These are phyloP conservation scores for Pythium aristosporum DNA, from an alignment of 352 stramenopile species.

Conservation along the genomic window DNA sequence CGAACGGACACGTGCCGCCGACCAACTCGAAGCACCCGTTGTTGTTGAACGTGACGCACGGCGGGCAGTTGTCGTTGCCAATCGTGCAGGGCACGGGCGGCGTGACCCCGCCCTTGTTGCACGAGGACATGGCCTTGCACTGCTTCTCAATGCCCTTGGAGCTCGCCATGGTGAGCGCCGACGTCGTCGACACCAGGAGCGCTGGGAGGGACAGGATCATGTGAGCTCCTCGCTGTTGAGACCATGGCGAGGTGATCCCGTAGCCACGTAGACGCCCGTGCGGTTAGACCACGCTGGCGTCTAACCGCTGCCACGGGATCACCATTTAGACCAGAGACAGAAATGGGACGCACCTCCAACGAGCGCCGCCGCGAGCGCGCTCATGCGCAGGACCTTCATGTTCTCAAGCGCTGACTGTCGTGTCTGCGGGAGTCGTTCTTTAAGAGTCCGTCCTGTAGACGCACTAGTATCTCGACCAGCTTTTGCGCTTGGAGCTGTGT, in stretches of 20 bases:
- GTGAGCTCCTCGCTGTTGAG: constrained; percentile 2
- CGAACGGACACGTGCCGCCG: constrained; percentile 29
- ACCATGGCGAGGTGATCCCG: not conserved
- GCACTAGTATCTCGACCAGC: not conserved
- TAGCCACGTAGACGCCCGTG: not conserved
- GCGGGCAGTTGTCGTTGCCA: constrained; percentile 28
- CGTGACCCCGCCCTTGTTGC: constrained; percentile 28
- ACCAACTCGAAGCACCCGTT: constrained; percentile 30
- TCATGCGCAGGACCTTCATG: constrained; percentile 21
- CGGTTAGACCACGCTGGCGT: not conserved
- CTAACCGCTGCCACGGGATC: not conserved
- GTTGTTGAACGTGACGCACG: constrained; percentile 36
- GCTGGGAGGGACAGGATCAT: not conserved
- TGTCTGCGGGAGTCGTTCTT: not conserved
- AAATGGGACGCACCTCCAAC: constrained; percentile 13
- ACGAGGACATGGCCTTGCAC: constrained; percentile 29
- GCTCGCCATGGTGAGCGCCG: constrained; percentile 2
- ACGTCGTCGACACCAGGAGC: not conserved
- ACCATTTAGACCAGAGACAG: not conserved
- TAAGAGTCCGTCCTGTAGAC: not conserved
- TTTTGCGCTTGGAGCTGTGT: constrained; percentile 2
- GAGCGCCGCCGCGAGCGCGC: constrained; percentile 8
- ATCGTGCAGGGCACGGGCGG: constrained; percentile 28
- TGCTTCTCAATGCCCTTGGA: constrained; percentile 16
- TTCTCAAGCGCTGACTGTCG: not conserved